Evolutionary conservation across 2,329 filamentous ascomycete species (phyloP).

Genomic region (Sporothrix brasiliensis): DNA sequence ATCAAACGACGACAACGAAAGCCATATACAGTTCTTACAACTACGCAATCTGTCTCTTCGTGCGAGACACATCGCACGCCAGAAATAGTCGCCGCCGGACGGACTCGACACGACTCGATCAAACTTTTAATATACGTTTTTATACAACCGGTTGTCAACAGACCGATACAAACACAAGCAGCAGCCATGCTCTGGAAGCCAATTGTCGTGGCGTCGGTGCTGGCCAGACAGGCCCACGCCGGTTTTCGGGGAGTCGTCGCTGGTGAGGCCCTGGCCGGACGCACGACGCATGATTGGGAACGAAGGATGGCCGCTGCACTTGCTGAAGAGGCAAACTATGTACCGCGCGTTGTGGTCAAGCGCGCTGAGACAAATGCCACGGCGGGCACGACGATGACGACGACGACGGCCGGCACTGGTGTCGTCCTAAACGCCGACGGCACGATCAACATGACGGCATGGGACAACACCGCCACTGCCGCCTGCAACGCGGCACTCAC

Average conservation of each 20-base stretch:
- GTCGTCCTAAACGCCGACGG: constrained; percentile 48
- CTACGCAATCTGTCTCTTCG: neutral
- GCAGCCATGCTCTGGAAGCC: constrained; percentile 47
- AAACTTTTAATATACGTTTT: constrained; percentile 5
- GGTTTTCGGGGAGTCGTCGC: constrained; percentile 40
- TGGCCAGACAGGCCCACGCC: constrained; percentile 45
- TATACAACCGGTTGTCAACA: neutral
- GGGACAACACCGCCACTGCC: constrained; percentile 57
- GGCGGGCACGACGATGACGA: constrained; percentile 27
- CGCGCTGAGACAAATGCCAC: constrained; percentile 31
- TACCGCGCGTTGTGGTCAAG: constrained; percentile 33
- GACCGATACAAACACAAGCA: neutral
- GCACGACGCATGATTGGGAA: constrained; percentile 39
- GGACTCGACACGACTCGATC: constrained; percentile 30
- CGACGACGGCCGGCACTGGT: constrained; percentile 34
- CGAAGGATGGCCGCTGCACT: constrained; percentile 41
- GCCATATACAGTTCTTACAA: neutral
- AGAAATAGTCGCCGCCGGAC: constrained; percentile 35
- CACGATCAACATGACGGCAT: constrained; percentile 57
- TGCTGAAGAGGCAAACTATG: constrained; percentile 34
- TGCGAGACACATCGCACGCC: constrained; percentile 20
- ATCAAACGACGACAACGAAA: neutral
- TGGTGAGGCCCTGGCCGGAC: constrained; percentile 38
- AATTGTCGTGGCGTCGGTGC: constrained; percentile 43
- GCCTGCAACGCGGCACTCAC: constrained; percentile 64